Evolutionary conservation across 192 early-diverging fungal genomes (phyloP), one percentile per base, ranked within the genome.

Genomic region (Entophlyctis luteolus): DNA sequence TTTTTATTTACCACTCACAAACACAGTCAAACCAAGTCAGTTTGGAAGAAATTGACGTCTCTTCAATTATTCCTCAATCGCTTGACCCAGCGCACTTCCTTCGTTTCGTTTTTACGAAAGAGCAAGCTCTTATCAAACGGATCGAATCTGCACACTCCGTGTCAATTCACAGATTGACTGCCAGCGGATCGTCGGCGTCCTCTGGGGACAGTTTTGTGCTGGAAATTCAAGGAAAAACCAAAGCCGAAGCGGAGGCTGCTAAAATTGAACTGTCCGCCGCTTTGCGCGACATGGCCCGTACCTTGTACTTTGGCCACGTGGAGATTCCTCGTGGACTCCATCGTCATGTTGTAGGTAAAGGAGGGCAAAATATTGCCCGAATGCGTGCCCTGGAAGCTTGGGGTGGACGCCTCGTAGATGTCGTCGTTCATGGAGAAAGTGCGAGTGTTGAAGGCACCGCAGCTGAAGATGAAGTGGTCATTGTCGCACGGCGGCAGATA

Each of bases 331-430:
- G 86, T 37, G 86, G 88, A 28, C 70, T 95, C 50, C 91, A 92
- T 73, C 62, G 68, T 31, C 78, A 68, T 68, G 76, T 96, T 27
- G 88, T 97, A 47, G 96, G 96, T 20, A 93, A 93, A 72, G 86
- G 85, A 27, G 93, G 94, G 65, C 85, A 86, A 54, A 90, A 92
- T 75, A 88, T 98, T 63, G 85, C 80, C 66, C 90, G 90, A 58
- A 71, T 97, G 55, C 91, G 89, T 63, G 82, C 81, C 31, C 86
- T 84, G 66, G 81, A 85, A 48, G 88, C 88, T 28, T 81, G 76
- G 77, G 74, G 76, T 4, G 81, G 79, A 27, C 56, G 72, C 0
- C 74, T 80, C 16, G 89, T 93, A 3, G 91, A 89, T 62, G 80
- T 92, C 3, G 82, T 96, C 55, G 87, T 94, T n/a, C 90, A 92